Conservation (phyloP, 805 yeast species). For the Ogataea pilisensis region DNA sequence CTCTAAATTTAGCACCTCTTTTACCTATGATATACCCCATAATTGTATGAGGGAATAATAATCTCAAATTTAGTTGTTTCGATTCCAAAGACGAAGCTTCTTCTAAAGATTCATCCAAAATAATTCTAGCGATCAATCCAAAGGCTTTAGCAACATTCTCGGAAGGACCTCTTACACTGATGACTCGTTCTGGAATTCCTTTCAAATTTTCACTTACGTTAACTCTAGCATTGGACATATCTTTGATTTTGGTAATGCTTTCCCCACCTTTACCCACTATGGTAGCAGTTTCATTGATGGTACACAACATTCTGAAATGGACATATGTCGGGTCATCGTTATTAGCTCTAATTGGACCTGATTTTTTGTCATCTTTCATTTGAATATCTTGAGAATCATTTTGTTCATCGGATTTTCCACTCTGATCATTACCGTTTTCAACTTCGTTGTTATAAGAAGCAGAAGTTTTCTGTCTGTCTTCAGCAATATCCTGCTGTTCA, state of each 20-base stretch:
- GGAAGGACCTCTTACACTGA: slow-evolving; percentile 68
- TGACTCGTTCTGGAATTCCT: slow-evolving; percentile 70
- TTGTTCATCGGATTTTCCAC: slow-evolving; percentile 1
- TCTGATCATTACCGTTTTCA: slow-evolving; percentile 7
- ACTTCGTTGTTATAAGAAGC: slow-evolving; percentile 26
- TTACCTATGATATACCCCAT: slow-evolving; percentile 82
- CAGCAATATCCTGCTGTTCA: slow-evolving; percentile 38
- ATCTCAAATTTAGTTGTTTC: slow-evolving; percentile 49
- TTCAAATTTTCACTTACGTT: slow-evolving; percentile 69
- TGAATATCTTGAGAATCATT: slow-evolving; percentile 4
- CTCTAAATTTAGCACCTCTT: slow-evolving; percentile 67
- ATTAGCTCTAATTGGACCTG: slow-evolving; percentile 22
- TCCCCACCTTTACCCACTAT: slow-evolving; percentile 84
- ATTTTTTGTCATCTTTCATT: slow-evolving; percentile 6
- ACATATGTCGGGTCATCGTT: slow-evolving; percentile 57
- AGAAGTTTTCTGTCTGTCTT: slow-evolving; percentile 41
- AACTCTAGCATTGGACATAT: slow-evolving; percentile 57
- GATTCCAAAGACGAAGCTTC: slow-evolving; percentile 55
- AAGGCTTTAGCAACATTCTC: slow-evolving; percentile 80
- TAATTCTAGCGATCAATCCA: slow-evolving; percentile 65
- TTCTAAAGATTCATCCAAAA: slow-evolving; percentile 63
- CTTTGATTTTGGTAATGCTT: slow-evolving; percentile 59
- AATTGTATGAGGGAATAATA: slow-evolving; percentile 72
- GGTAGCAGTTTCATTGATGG: slow-evolving; percentile 68
- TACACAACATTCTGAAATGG: slow-evolving; percentile 69